Percentiles rank a stretch among this genome's conserved stretches.
Evolutionary conservation across 2,329 filamentous ascomycete species (phyloP).

Genomic region (Trichoderma aggressivum): DNA sequence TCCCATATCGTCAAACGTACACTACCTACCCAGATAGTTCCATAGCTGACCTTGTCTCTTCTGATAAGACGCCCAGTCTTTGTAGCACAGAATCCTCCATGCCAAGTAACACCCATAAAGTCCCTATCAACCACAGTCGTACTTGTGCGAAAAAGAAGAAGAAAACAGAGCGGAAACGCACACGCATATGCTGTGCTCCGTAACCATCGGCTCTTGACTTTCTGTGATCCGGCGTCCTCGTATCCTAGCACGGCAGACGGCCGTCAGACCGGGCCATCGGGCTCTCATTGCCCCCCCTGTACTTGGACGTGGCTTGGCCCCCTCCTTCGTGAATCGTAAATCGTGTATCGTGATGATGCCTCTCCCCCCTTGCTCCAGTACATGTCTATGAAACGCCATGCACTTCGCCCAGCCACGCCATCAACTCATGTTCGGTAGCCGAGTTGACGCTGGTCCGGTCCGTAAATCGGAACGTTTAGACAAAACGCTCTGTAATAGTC

Average conservation of each 20-base stretch:
- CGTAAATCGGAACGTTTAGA: not conserved
- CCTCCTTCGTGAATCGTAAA: slow-evolving; percentile 12
- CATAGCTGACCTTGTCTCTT: not conserved
- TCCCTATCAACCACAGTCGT: not conserved
- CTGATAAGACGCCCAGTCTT: not conserved
- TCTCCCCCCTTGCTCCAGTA: not conserved
- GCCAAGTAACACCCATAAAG: not conserved
- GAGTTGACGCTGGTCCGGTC: not conserved
- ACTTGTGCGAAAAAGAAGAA: not conserved
- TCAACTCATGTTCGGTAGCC: not conserved
- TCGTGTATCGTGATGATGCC: slow-evolving; percentile 6
- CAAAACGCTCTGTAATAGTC: not conserved
- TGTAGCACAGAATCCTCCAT: not conserved
- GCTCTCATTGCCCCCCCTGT: not conserved
- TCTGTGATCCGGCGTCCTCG: not conserved
- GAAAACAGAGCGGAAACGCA: not conserved
- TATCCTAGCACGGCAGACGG: not conserved
- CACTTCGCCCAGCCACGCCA: not conserved
- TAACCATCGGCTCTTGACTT: not conserved
- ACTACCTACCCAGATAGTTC: too few species aligned
- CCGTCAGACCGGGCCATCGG: not conserved
- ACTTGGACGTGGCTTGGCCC: not conserved
- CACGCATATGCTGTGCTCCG: not conserved
- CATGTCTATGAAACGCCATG: not conserved
- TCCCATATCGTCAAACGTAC: not conserved